phyloP scores from a whole-genome alignment of 495 filamentous ascomycete genomes.

The Astrothelium macrocarpum region DNA sequence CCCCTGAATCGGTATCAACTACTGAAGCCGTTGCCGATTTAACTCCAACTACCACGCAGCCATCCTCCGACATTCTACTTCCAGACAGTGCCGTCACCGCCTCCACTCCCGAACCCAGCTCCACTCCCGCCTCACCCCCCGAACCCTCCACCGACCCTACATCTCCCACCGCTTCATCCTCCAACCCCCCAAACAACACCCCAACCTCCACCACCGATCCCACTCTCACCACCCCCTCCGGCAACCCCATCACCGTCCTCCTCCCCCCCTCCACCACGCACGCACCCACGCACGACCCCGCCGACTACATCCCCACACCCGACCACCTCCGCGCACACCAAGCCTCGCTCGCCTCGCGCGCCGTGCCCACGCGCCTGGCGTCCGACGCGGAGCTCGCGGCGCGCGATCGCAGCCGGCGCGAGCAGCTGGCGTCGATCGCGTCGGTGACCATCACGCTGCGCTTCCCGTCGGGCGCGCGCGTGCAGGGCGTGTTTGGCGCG shows the following conservation, averaged over 20 bases:
- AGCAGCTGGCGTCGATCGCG: conserved; percentile 52
- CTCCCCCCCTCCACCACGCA: conserved; percentile 65
- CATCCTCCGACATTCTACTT: not conserved
- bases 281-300: conserved; percentile 52
- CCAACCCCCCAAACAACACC: conserved; percentile 17
- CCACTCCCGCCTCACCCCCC: conserved; percentile 16
- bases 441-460: conserved; percentile 67
- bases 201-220: conserved; percentile 16
- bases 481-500: conserved; percentile 54
- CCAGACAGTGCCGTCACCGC: not conserved
- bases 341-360: conserved; percentile 50
- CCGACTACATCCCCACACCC: conserved; percentile 72
- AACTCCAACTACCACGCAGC: not conserved
- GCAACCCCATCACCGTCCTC: conserved; percentile 59
- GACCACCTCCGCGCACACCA: conserved; percentile 80
- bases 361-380: conserved; percentile 57
- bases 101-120: conserved; percentile 4
- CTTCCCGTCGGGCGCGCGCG: conserved; percentile 71
- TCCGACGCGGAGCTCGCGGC: conserved; percentile 59
- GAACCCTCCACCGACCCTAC: not conserved
- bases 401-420: conserved; percentile 47
- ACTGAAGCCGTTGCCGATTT: conserved; percentile 7
- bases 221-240: conserved; percentile 15
- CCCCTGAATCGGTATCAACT: conserved; percentile 8
- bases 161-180: too few species aligned